A percentile compares a stretch with the other conserved stretches of the same genome.
Evolutionary conservation across 495 filamentous ascomycete genomes (phyloP).

Genomic region (Xylaria flabelliformis): DNA sequence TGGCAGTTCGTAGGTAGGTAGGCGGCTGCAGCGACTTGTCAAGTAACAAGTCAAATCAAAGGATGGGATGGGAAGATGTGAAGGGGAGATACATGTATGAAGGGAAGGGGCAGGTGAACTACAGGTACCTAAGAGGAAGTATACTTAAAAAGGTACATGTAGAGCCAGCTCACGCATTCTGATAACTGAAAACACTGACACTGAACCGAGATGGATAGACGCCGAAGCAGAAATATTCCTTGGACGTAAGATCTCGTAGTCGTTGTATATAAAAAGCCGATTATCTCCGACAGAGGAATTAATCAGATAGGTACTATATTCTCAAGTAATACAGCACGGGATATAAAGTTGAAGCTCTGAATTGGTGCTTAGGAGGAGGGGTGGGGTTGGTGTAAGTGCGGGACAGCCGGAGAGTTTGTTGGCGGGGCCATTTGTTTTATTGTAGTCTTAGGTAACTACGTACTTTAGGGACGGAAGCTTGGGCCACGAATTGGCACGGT

Average conservation of each 20-base stretch:
- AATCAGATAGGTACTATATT: background rate
- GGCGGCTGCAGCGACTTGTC: background rate
- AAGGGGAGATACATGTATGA: too few species aligned
- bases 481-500: background rate
- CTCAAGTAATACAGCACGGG: background rate
- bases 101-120: background rate
- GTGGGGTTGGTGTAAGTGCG: background rate
- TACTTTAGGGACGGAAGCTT: background rate
- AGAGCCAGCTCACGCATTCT: background rate
- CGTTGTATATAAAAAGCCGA: background rate
- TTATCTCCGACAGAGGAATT: background rate
- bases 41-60: background rate
- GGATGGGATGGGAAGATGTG: background rate
- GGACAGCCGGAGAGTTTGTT: constrained; percentile 1
- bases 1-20: background rate
- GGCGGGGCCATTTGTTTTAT: background rate
- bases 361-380: background rate
- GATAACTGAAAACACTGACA: background rate
- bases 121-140: too few species aligned
- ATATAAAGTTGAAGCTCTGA: background rate
- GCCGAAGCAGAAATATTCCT: too few species aligned
- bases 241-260: background rate
- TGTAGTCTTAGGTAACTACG: background rate
- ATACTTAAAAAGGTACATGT: background rate
- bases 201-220: background rate